These are phyloP conservation scores for Cyclostephanos tholiformis DNA, from an alignment of 108 stramenopile genomes.

Conservation along the genomic window DNA sequence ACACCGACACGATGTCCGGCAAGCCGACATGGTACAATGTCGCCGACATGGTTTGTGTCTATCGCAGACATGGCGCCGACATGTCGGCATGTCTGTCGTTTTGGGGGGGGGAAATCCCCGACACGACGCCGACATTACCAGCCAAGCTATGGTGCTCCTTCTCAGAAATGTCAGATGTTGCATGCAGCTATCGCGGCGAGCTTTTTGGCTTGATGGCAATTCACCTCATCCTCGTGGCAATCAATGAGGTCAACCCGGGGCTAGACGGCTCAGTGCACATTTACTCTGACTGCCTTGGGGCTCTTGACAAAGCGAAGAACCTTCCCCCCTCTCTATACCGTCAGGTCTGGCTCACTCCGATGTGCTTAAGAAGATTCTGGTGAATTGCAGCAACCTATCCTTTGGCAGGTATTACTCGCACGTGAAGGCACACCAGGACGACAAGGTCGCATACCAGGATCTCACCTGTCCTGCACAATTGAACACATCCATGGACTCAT, in stretches of 20 bases:
- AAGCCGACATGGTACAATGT: no score
- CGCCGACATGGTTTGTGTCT: no score
- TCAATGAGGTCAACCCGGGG: not conserved
- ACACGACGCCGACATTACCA: no score
- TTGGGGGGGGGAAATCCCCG: no score
- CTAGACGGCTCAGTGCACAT: not conserved
- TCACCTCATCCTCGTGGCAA: conserved; percentile 14
- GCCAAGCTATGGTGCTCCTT: no score
- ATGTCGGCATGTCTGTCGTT: no score
- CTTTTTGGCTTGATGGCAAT: conserved; percentile 20
- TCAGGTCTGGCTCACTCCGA: conserved; percentile 12
- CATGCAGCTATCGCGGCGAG: conserved; percentile 26
- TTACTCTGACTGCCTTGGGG: conserved; percentile 27
- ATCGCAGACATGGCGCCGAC: no score
- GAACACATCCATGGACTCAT: not conserved
- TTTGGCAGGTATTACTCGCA: conserved; percentile 5
- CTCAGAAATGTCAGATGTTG: not conserved
- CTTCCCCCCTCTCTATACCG: conserved; percentile 6
- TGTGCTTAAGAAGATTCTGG: conserved; percentile 16
- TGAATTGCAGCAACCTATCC: conserved; percentile 8
- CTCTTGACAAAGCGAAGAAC: not conserved
- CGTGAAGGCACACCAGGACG: conserved; percentile 28
- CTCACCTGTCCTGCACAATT: conserved; percentile 6
- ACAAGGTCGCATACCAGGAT: not conserved
- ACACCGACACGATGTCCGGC: no score